These are phyloP conservation scores for Yamadazyma tumulicola DNA, from an alignment of 805 yeast species.

Conservation along the genomic window DNA sequence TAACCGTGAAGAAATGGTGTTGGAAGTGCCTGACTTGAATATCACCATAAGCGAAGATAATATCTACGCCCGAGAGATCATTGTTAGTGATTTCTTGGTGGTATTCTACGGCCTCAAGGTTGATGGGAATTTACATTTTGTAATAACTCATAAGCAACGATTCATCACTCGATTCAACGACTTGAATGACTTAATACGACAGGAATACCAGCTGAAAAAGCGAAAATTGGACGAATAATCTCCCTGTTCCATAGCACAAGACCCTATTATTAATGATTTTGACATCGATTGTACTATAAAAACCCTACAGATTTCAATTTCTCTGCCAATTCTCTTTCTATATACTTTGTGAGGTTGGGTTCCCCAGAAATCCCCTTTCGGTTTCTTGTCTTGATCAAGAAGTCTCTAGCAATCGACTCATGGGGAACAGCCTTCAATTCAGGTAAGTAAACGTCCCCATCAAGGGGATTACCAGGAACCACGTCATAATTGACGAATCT, in stretches of 20 bases:
- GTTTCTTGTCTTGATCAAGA: conserved; percentile 81
- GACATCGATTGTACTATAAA: conserved; percentile 6
- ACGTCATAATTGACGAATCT: conserved; percentile 68
- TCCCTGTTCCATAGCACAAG: no score
- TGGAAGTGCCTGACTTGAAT: conserved; percentile 25
- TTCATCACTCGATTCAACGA: conserved; percentile 26
- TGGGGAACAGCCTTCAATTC: conserved; percentile 72
- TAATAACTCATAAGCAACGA: conserved; percentile 19
- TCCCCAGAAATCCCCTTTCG: conserved; percentile 83
- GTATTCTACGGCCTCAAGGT: conserved; percentile 18
- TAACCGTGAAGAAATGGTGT: conserved; percentile 23
- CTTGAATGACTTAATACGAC: conserved; percentile 17
- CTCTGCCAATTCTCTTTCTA: conserved; percentile 57
- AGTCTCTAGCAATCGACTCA: conserved; percentile 77
- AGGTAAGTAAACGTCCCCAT: conserved; percentile 58
- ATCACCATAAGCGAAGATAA: conserved; percentile 32
- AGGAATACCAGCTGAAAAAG: conserved; percentile 2
- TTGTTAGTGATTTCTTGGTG: conserved; percentile 23
- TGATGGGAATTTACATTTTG: conserved; percentile 14
- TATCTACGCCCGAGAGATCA: conserved; percentile 21
- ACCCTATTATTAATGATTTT: background rate
- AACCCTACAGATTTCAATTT: conserved; percentile 52
- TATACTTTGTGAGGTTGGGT: conserved; percentile 60
- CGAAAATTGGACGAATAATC: conserved; percentile 2
- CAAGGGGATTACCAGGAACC: conserved; percentile 92